Evolutionary conservation across 148 eudicot species (phyloP), one percentile per base, ranked within the genome.

Genomic region (Hydrangea macrophylla): DNA sequence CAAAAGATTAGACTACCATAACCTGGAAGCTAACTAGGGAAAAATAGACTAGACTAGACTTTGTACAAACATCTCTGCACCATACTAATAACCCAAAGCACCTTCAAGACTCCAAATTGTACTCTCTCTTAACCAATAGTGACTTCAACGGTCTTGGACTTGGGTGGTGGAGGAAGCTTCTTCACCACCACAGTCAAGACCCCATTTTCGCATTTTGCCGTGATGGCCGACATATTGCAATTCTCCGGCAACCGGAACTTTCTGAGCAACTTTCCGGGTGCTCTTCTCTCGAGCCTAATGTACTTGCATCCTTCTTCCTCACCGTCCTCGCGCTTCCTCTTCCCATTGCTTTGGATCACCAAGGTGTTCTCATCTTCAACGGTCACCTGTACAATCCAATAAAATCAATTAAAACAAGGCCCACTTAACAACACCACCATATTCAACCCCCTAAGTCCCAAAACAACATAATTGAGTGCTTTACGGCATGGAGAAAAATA

Each of bases 171-270:
- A 24, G 89, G 85, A 67, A 77, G 55, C 81, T 89, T 89, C 69
- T 75, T 71, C 8, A 84, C 77, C 13, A 75, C 78, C 60, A 89
- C 84, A 58, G 85, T 84, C 54, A 89, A 70, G 40, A 86, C 89
- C 31, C 91, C 95, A 10, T 89, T 84, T 53, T 89, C 87, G 39
- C 89, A 89, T 71, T 79, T 89, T 22, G 91, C 95, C 0, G 75
- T 67, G 24, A 89, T 84, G 6, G 79, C 70, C 0, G 87, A 62
- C n/a, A 55, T 62, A 31, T 80, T 78, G 48, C 80, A 75, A 20
- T 86, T 82, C 37, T 79, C 75, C 1, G 95, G 87, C 31, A 89
- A 70, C 35, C 77, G 74, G 71, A 89, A 86, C 70, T 84, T 89
- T 83, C 96, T 84, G 75, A 55, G 33, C 36, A 82, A 31, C 61